These are phyloP conservation scores for Glutinoglossum americanum DNA, from an alignment of 495 filamentous ascomycete genomes.

Conservation along the genomic window DNA sequence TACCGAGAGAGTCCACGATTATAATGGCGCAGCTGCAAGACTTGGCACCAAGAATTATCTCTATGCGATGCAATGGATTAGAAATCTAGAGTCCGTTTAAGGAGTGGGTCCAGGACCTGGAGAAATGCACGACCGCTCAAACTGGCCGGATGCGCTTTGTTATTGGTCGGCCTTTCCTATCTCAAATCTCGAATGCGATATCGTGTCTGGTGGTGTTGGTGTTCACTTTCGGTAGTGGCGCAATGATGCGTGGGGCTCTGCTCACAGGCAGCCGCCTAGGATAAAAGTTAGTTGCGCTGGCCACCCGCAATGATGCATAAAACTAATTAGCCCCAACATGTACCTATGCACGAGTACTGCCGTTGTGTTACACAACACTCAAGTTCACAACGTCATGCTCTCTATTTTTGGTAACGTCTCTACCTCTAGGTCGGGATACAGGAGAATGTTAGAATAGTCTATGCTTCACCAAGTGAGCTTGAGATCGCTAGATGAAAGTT, in stretches of 20 bases:
- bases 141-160: not conserved
- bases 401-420: no score
- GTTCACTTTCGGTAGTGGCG: not conserved
- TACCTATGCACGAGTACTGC: no score
- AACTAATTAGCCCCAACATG: no score
- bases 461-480: no score
- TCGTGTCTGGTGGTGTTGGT: not conserved
- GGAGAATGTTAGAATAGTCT: no score
- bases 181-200: not conserved
- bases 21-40: not conserved
- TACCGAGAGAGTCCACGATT: not conserved
- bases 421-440: no score
- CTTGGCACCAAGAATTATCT: not conserved
- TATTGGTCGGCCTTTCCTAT: not conserved
- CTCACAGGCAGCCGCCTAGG: not conserved
- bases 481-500: no score
- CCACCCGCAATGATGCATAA: no score
- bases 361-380: not conserved
- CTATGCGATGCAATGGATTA: not conserved
- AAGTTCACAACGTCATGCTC: not conserved
- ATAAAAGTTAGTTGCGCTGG: not conserved
- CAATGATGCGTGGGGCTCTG: constrained; percentile 13
- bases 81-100: not conserved
- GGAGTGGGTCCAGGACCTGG: not conserved
- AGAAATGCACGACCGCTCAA: not conserved